Conservation (phyloP, 768 basidiomycete genomes). For the Termitomyces sp. region DNA sequence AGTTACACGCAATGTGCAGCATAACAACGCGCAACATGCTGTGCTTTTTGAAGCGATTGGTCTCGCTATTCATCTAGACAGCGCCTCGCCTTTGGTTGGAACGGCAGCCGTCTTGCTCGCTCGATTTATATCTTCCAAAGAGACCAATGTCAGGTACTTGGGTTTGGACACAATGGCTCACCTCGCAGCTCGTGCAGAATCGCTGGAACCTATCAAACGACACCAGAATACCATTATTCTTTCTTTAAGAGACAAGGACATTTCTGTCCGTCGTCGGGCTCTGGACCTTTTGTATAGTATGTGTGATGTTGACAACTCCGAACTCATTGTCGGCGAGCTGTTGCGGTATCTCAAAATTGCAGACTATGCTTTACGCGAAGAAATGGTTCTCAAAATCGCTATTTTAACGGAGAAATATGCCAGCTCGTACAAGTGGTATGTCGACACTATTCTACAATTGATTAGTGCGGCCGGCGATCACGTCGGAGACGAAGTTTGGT, state of each 20-base stretch:
- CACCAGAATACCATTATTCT: slow-evolving; percentile 95
- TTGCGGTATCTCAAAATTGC: slow-evolving; percentile 93
- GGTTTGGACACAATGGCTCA: slow-evolving; percentile 98
- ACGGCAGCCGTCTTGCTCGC: slow-evolving; percentile 89
- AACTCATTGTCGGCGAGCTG: slow-evolving; percentile 92
- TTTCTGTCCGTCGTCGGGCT: slow-evolving; percentile 90
- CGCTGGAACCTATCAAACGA: slow-evolving; percentile 86
- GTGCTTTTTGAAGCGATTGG: slow-evolving; percentile 98
- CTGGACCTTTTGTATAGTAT: slow-evolving; percentile 97
- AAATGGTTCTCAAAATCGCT: slow-evolving; percentile 98
- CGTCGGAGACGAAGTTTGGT: slow-evolving; percentile 99
- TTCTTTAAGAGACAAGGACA: slow-evolving; percentile 94
- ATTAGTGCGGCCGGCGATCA: slow-evolving; percentile 98
- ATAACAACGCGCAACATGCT: slow-evolving; percentile 97
- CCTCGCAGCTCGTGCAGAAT: slow-evolving; percentile 89
- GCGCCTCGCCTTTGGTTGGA: slow-evolving; percentile 81
- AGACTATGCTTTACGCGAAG: slow-evolving; percentile 93
- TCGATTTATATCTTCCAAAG: slow-evolving; percentile 94
- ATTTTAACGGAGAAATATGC: slow-evolving; percentile 99
- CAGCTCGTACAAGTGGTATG: slow-evolving; percentile 97
- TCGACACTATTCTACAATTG: slow-evolving; percentile 93
- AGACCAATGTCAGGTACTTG: slow-evolving; percentile 97
- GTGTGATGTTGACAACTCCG: slow-evolving; percentile 98
- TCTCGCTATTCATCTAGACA: slow-evolving; percentile 93
- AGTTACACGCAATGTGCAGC: slow-evolving; percentile 90